Evolutionary conservation across 805 yeast genomes (phyloP).

Genomic region (Myxozyma neotropica): DNA sequence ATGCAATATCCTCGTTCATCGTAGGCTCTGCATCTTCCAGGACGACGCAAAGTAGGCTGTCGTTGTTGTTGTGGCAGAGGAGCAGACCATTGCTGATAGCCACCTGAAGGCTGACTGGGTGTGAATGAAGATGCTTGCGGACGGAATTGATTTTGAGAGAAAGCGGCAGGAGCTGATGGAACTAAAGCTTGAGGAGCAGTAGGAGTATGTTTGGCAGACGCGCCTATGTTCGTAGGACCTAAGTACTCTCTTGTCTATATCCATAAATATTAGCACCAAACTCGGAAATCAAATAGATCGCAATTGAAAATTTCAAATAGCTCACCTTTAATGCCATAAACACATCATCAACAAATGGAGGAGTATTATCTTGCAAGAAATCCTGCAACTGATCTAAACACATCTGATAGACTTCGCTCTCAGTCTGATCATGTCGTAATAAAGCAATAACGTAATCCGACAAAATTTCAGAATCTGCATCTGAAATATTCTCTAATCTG

Average conservation of each 20-base stretch:
- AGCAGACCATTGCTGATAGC: neutral
- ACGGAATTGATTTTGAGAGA: neutral
- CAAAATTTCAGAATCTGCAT: conserved; percentile 49
- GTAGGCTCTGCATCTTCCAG: conserved; percentile 28
- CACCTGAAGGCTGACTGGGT: neutral
- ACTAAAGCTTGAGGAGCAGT: neutral
- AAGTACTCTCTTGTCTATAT: conserved; percentile 4
- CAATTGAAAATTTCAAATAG: neutral
- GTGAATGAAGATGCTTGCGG: neutral
- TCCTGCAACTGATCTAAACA: conserved; percentile 47
- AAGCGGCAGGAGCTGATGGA: conserved; percentile 1
- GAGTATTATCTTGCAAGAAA: conserved; percentile 42
- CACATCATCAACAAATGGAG: conserved; percentile 43
- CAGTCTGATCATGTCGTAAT: conserved; percentile 45
- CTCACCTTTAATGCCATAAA: conserved; percentile 39
- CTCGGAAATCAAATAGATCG: neutral
- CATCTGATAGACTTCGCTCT: conserved; percentile 42
- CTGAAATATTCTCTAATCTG: conserved; percentile 38
- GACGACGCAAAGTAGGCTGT: conserved; percentile 8
- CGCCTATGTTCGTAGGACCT: neutral
- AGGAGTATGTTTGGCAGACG: too few relatives aligned
- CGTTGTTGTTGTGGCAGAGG: neutral
- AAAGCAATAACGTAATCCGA: conserved; percentile 52
- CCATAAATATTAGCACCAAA: neutral
- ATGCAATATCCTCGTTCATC: conserved; percentile 32